Conservation (phyloP, 2,329 filamentous ascomycete species). For the Byssochlamys sp. region DNA sequence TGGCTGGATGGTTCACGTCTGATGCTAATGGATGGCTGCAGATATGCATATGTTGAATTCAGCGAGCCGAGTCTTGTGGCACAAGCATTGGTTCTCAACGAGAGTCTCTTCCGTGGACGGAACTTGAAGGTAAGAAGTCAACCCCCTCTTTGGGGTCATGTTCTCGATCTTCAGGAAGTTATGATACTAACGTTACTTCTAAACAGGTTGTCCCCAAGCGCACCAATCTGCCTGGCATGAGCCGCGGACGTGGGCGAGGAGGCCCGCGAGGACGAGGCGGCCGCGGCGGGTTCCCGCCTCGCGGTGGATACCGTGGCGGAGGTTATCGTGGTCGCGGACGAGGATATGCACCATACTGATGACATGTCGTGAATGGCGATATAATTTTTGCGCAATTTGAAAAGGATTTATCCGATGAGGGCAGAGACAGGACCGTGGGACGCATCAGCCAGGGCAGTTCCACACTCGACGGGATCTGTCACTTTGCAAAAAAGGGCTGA, state of each 20-base stretch:
- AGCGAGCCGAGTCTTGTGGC: conserved; percentile 86
- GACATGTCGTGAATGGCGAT: conserved; percentile 1
- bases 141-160: neutral
- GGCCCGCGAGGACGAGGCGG: conserved; percentile 44
- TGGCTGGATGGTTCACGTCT: neutral
- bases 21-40: conserved; percentile 35
- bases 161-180: neutral
- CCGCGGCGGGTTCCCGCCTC: conserved; percentile 36
- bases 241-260: conserved; percentile 54
- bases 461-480: conserved; percentile 6
- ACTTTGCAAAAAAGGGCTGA: conserved; percentile 10
- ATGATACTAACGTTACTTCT: conserved; percentile 20
- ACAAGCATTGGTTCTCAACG: conserved; percentile 87
- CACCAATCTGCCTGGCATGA: conserved; percentile 93
- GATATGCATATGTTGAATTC: conserved; percentile 98
- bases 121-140: conserved; percentile 70
- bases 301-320: conserved; percentile 53
- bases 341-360: conserved; percentile 39
- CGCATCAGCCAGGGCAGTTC: conserved; percentile 1
- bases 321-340: conserved; percentile 40
- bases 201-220: conserved; percentile 73
- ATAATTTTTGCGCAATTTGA: neutral
- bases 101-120: conserved; percentile 87
- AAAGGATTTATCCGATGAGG: neutral
- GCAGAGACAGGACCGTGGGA: neutral